Percentiles rank a stretch among this genome's conserved stretches.
Conservation (phyloP, 2,329 filamentous ascomycete species). For the Tolypocladium paradoxum region DNA sequence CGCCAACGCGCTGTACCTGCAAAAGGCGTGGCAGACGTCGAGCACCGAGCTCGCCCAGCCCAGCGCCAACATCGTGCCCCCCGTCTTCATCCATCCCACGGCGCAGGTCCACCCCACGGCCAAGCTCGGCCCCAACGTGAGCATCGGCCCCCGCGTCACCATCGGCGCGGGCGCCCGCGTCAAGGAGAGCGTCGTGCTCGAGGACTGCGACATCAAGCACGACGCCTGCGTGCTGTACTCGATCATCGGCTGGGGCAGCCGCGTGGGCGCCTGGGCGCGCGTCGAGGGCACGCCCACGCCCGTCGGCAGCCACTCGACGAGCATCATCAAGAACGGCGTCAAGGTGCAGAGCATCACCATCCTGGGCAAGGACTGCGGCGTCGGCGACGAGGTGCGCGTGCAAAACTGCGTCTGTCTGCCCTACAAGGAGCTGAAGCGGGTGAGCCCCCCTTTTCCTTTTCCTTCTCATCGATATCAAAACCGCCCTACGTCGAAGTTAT, state of each 20-base stretch:
- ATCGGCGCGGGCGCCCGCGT: constrained; percentile 82
- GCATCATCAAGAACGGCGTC: constrained; percentile 92
- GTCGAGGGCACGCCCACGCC: constrained; percentile 92
- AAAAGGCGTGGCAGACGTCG: constrained; percentile 78
- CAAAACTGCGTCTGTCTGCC: constrained; percentile 98
- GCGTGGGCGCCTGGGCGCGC: constrained; percentile 93
- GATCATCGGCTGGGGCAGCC: constrained; percentile 94
- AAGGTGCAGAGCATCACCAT: constrained; percentile 99
- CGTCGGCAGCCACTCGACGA: constrained; percentile 79
- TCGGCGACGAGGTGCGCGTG: constrained; percentile 87
- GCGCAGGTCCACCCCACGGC: constrained; percentile 87
- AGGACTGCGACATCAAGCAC: constrained; percentile 92
- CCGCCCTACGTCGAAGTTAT: no score
- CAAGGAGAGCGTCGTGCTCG: constrained; percentile 92
- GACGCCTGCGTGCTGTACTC: constrained; percentile 92
- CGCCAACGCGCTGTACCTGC: constrained; percentile 91
- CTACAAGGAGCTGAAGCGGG: constrained; percentile 95
- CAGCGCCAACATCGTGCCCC: constrained; percentile 78
- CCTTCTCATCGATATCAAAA: no score
- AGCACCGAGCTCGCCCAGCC: constrained; percentile 70
- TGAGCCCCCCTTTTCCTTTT: constrained; percentile 33
- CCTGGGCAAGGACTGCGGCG: constrained; percentile 87
- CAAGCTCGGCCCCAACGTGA: constrained; percentile 94
- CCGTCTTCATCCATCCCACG: constrained; percentile 90
- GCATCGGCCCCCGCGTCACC: constrained; percentile 77